Conservation (phyloP, 1,139 yeast species). For the Sugiyamaella japonica region DNA sequence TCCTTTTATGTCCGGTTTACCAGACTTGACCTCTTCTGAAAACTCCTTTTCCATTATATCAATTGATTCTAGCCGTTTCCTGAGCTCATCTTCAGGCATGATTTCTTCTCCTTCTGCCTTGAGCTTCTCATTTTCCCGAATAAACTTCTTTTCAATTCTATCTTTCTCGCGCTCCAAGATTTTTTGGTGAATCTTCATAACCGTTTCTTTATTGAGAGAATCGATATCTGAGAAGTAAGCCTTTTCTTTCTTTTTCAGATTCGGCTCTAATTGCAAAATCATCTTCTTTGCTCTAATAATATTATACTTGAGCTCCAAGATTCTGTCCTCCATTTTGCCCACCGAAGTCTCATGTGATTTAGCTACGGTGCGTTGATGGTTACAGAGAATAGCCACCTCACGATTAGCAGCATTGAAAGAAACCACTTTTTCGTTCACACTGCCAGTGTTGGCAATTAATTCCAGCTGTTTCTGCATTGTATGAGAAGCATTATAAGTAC, state of each 20-base stretch:
- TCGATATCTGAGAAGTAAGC: constrained; percentile 67
- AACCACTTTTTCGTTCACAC: constrained; percentile 83
- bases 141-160: constrained; percentile 61
- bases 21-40: constrained; percentile 59
- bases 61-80: constrained; percentile 59
- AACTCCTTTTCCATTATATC: constrained; percentile 58
- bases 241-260: constrained; percentile 48
- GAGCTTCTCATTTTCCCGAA: constrained; percentile 75
- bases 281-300: constrained; percentile 70
- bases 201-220: constrained; percentile 68
- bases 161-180: constrained; percentile 63
- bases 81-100: constrained; percentile 55
- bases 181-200: constrained; percentile 54
- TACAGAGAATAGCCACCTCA: constrained; percentile 93
- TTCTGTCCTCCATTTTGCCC: constrained; percentile 71
- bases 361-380: constrained; percentile 92
- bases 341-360: constrained; percentile 81
- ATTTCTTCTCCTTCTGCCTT: constrained; percentile 56
- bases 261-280: constrained; percentile 65
- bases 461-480: constrained; percentile 96
- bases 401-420: constrained; percentile 93
- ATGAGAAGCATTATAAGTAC: constrained; percentile 95
- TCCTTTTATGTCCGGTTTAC: constrained; percentile 58
- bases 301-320: constrained; percentile 82
- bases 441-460: constrained; percentile 76